A percentile compares a stretch with the other conserved stretches of the same genome.
These are phyloP conservation scores for Calonectria henricotiae DNA, from an alignment of 2,329 filamentous ascomycete species.

Conservation along the genomic window DNA sequence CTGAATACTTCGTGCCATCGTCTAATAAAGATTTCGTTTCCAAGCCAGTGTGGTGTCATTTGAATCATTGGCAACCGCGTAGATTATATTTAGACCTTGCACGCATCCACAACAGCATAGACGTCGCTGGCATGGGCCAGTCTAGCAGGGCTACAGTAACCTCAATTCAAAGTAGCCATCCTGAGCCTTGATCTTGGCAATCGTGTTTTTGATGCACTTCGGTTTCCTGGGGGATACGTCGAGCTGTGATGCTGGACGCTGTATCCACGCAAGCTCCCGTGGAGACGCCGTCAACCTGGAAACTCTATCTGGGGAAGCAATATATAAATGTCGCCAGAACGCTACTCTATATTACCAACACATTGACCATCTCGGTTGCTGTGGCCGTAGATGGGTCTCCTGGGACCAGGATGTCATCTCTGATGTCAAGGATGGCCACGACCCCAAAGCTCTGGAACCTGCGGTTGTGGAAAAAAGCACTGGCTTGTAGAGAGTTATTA, in stretches of 20 bases:
- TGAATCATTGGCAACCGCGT: background rate
- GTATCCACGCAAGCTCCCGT: background rate
- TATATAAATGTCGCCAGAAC: background rate
- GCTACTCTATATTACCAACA: background rate
- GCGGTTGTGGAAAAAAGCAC: background rate
- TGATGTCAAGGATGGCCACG: background rate
- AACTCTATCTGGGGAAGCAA: background rate
- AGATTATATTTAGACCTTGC: background rate
- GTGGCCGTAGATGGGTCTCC: background rate
- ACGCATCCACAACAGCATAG: background rate
- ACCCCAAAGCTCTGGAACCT: background rate
- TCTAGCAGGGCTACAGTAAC: too few species aligned
- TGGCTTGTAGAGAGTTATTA: too few species aligned
- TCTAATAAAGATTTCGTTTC: background rate
- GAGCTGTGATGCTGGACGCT: background rate
- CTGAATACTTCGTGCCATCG: too few species aligned
- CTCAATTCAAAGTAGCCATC: background rate
- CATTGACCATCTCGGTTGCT: conserved; percentile 7
- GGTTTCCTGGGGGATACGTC: background rate
- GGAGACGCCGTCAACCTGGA: background rate
- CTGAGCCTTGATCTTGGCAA: too few species aligned
- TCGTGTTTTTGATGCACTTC: background rate
- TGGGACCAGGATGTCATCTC: background rate
- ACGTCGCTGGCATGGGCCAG: too few species aligned
- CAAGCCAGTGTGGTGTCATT: background rate